Evolutionary conservation across 2,329 filamentous ascomycete genomes (phyloP), one percentile per base, ranked within the genome.

Genomic region (Rhynchosporium secalis): DNA sequence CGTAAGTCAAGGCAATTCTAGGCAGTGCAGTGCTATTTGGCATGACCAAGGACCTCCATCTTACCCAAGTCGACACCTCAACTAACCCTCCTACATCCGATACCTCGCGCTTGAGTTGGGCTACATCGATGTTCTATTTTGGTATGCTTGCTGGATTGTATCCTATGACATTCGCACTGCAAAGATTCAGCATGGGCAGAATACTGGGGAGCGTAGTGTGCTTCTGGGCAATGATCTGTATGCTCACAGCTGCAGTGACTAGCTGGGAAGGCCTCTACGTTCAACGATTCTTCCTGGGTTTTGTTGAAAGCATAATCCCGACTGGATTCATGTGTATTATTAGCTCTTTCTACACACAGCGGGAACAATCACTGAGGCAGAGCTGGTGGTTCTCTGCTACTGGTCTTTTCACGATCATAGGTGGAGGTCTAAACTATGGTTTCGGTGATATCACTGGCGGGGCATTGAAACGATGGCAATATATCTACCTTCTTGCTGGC

Each of bases 121-220:
- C 89, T 2, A 92, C 88, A 0, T 91, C 87, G 0, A 79, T 91
- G 70, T 92, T 92, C 77, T 92, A 92, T 77, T 91, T 92, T 68
- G 89, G 89, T 43, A 90, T 90, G 87, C 80, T 93, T 2, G 85
- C 83, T 0, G 89, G 89, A 0, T 77, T 90, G 3, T 92, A 91
- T 65, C 89, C 89, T 1, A 86, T 91, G 83, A 87, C 87, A 0
- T 90, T 88, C 63, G 78, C 83, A 0, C 78, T 91, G 1, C 89
- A 92, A 73, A 83, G 84, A 26, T 89, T 91, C 76, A 79, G 85
- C 63, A 79, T 85, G 1, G 83, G 86, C n/a, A 80, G 81, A 52
- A 83, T 89, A 1, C 80, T 92, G 2, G 87, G 88, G 12, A 78
- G 71, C 12, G 77, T 87, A 1, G 86, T 90, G 2, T 75, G 90